Percentiles rank a stretch among this genome's conserved stretches.
Conservation (phyloP, 352 stramenopile genomes). For the Pythium chondricola region DNA sequence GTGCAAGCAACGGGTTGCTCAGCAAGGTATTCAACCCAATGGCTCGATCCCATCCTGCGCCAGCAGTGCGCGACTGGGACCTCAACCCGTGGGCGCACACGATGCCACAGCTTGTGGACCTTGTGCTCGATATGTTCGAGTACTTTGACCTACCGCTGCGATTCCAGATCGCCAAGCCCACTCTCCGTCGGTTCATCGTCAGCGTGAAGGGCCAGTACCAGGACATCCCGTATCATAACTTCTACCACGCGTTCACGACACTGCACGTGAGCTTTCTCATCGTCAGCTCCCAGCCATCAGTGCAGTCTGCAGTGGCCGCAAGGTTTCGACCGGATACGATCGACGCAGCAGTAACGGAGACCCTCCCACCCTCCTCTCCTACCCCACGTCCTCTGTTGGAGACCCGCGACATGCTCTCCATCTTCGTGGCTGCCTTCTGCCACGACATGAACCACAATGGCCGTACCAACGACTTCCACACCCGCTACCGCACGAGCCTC, state of each 20-base stretch:
- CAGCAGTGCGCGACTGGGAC: constrained; percentile 36
- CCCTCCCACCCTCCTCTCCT: neutral
- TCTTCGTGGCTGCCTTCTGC: constrained; percentile 77
- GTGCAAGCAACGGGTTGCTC: constrained; percentile 1
- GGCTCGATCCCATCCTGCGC: neutral
- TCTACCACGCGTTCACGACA: constrained; percentile 77
- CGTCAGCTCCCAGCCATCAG: constrained; percentile 46
- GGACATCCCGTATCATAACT: constrained; percentile 85
- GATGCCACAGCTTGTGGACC: constrained; percentile 54
- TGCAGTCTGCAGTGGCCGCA: constrained; percentile 14
- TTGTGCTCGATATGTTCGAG: constrained; percentile 69
- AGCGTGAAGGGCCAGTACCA: constrained; percentile 69
- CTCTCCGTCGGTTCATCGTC: constrained; percentile 58
- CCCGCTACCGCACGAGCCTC: constrained; percentile 60
- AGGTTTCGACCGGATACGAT: constrained; percentile 2
- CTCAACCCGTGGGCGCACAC: constrained; percentile 59
- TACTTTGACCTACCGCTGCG: constrained; percentile 54
- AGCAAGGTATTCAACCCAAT: constrained; percentile 13
- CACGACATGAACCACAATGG: constrained; percentile 89
- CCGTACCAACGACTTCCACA: constrained; percentile 87
- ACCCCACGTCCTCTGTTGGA: constrained; percentile 31
- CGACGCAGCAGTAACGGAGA: neutral
- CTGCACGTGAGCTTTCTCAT: constrained; percentile 78
- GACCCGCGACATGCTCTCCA: constrained; percentile 48
- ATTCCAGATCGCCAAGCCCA: constrained; percentile 49